phyloP scores from a whole-genome alignment of 805 yeast genomes.

The Ascoidea tarda region DNA sequence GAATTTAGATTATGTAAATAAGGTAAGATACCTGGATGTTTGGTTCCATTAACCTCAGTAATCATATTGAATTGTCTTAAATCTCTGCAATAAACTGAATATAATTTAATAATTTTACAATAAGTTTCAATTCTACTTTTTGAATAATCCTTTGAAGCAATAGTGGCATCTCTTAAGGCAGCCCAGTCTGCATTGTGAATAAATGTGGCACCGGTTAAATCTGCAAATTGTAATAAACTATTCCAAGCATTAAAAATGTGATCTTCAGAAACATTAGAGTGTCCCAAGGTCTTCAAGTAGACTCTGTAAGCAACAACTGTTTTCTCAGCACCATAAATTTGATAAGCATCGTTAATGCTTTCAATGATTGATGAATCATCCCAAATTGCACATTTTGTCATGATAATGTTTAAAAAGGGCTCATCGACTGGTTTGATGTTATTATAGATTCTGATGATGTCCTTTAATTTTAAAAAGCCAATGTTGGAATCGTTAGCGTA shows the following conservation, averaged over 20 bases:
- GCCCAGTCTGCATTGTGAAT: conserved; percentile 82
- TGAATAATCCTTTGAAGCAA: conserved; percentile 24
- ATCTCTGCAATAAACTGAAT: conserved; percentile 32
- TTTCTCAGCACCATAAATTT: conserved; percentile 38
- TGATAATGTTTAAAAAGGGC: conserved; percentile 66
- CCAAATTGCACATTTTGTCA: conserved; percentile 58
- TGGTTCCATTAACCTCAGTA: conserved; percentile 28
- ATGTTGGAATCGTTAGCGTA: conserved; percentile 36
- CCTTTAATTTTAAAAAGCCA: conserved; percentile 43
- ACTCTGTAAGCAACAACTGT: conserved; percentile 65
- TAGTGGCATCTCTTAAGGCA: conserved; percentile 66
- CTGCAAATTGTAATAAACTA: conserved; percentile 34
- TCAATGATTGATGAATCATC: conserved; percentile 49
- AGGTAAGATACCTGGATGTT: conserved; percentile 25
- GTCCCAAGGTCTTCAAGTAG: conserved; percentile 57
- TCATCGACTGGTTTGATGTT: conserved; percentile 52
- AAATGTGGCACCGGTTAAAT: conserved; percentile 36
- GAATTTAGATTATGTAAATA: conserved; percentile 23
- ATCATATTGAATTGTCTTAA: conserved; percentile 31
- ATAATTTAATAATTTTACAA: conserved; percentile 37
- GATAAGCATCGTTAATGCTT: conserved; percentile 47
- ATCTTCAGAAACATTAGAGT: conserved; percentile 35
- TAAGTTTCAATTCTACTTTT: conserved; percentile 38
- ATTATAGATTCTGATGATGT: conserved; percentile 40
- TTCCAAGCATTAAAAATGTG: conserved; percentile 48